phyloP scores from a whole-genome alignment of 192 early-diverging fungal genomes.

The Gryganskiella cystojenkinii region DNA sequence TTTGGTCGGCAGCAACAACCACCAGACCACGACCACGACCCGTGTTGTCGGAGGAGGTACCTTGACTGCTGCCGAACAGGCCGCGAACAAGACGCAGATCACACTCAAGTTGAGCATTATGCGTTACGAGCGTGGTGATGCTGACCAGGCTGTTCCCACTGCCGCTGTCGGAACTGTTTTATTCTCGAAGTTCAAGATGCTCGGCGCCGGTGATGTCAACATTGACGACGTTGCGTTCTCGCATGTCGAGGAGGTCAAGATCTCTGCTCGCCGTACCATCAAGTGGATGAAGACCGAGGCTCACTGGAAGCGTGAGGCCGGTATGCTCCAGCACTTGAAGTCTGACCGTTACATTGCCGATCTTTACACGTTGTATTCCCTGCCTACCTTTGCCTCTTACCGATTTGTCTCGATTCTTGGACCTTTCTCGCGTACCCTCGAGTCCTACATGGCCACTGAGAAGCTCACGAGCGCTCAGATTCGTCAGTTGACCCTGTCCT shows the following conservation, averaged over 20 bases:
- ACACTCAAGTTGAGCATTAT: conserved; percentile 52
- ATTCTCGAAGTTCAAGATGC: conserved; percentile 56
- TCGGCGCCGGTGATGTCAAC: conserved; percentile 39
- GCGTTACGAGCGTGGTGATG: conserved; percentile 53
- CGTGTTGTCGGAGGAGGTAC: conserved; percentile 43
- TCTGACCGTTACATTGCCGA: conserved; percentile 50
- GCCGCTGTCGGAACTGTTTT: conserved; percentile 38
- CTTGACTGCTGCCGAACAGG: conserved; percentile 48
- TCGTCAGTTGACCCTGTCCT: conserved; percentile 38
- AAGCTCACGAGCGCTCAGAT: conserved; percentile 27
- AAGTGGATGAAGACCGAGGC: conserved; percentile 54
- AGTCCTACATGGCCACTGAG: conserved; percentile 41
- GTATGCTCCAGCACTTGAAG: conserved; percentile 53
- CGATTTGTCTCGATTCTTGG: conserved; percentile 49
- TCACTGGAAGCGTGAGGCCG: conserved; percentile 55
- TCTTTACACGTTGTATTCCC: conserved; percentile 47
- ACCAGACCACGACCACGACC: conserved; percentile 48
- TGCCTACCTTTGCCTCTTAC: conserved; percentile 50
- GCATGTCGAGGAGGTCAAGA: conserved; percentile 47
- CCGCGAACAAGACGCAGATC: conserved; percentile 53
- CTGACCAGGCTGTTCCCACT: conserved; percentile 32
- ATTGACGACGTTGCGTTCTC: conserved; percentile 42
- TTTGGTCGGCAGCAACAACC: conserved; percentile 46
- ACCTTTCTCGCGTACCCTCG: conserved; percentile 39
- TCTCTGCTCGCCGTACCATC: conserved; percentile 37